Base-by-base conservation (phyloP, 768 basidiomycete species). In the Suillus tomentosus region DNA sequence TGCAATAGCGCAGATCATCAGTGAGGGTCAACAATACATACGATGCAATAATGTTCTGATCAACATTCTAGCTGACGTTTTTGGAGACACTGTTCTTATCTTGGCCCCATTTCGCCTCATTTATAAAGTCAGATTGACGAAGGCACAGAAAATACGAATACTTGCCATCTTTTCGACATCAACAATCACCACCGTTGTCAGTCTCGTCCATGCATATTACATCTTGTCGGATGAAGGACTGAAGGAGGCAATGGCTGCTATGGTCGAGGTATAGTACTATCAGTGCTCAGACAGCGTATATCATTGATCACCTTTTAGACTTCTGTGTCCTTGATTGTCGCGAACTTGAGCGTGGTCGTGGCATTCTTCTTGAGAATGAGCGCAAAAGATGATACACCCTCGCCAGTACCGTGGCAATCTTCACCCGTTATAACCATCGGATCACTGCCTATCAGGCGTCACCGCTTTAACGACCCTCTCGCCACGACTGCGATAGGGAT, bases 131-230 rank as follows among this genome's bases (percentile, higher is more conserved):
- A 75, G 73, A 22, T 69, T 84, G 2, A 79, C 82, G 6, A 71
- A 74, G 2, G 78, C 79, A 40, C 68, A 74, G 27, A 76, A 78
- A 22, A 73, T 83, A 51, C 75, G 81, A 65, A 69, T 84, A 61
- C 61, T 74, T 13, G 62, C 68, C 0, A 83, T 86, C 60, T 87
- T 87, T 72, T 85, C 85, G 14, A 79, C 87, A 15, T 84, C 83
- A 57, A 79, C 84, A 62, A 71, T 81, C 60, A 85, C 84, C 5
- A 85, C 80, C 11, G 66, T 81, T 45, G 79, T 79, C 56, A 78
- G 77, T 62, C 70, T 75, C 11, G 79, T 83, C 1, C 84, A 86
- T 58, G 82, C 81, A 0, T 70, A 60, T 6, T 74, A 74, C 27
- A 77, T 80, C 66, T 51, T 51, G 17, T 31, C 50, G 15, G 9